These are phyloP conservation scores for Ophiostoma himal-ulmi DNA, from an alignment of 2,329 filamentous ascomycete genomes.

Conservation along the genomic window DNA sequence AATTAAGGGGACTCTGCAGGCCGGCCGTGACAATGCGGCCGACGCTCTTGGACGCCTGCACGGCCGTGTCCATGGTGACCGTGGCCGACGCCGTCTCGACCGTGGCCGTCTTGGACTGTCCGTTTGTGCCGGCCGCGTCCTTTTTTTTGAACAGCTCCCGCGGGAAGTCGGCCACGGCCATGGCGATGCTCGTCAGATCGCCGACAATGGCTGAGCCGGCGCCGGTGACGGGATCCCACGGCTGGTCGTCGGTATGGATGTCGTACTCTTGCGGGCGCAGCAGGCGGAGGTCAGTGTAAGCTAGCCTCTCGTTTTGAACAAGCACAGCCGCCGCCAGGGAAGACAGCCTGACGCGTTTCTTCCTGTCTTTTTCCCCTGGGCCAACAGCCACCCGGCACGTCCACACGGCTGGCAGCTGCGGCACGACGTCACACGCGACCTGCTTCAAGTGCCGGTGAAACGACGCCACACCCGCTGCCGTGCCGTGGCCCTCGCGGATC, in stretches of 20 bases:
- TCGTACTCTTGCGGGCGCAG: slow-evolving; percentile 55
- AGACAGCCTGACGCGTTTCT: slow-evolving; percentile 44
- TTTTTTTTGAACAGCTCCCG: slow-evolving; percentile 41
- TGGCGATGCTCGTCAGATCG: slow-evolving; percentile 72
- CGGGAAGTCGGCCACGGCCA: slow-evolving; percentile 73
- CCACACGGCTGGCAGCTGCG: slow-evolving; percentile 60
- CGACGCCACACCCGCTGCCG: slow-evolving; percentile 53
- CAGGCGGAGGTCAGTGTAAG: slow-evolving; percentile 67
- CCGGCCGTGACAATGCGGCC: slow-evolving; percentile 68
- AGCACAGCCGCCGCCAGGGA: slow-evolving; percentile 64
- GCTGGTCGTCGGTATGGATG: slow-evolving; percentile 64
- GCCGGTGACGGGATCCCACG: slow-evolving; percentile 72
- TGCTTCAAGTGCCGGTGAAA: slow-evolving; percentile 67
- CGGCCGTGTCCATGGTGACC: slow-evolving; percentile 18
- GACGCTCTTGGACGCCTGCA: slow-evolving; percentile 39
- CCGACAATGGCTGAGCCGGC: slow-evolving; percentile 72
- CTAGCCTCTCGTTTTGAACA: slow-evolving; percentile 54
- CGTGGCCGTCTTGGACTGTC: slow-evolving; percentile 28
- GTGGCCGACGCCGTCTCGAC: neutral
- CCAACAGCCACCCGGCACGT: slow-evolving; percentile 56
- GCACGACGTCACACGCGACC: slow-evolving; percentile 60
- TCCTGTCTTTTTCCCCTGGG: slow-evolving; percentile 30
- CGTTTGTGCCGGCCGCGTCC: neutral
- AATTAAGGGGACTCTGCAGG: slow-evolving; percentile 75
- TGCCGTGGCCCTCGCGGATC: slow-evolving; percentile 28